phyloP scores from a whole-genome alignment of 2,329 filamentous ascomycete genomes.

The Trichoderma citrinoviride region DNA sequence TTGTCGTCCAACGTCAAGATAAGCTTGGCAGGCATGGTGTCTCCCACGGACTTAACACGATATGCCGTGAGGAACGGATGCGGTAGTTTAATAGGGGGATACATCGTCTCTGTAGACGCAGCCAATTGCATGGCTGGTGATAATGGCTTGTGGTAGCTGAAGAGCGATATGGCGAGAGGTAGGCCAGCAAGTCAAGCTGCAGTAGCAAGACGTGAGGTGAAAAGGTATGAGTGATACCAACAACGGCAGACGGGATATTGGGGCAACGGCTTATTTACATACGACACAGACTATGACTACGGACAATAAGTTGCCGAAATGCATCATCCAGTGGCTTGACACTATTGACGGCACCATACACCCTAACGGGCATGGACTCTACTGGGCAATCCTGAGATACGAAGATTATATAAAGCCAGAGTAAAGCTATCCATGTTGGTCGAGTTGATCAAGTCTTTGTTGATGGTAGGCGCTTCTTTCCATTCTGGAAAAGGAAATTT shows the following conservation, averaged over 20 bases:
- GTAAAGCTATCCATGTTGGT: background rate
- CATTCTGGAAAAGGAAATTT: background rate
- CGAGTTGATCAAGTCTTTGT: background rate
- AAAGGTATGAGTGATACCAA: background rate
- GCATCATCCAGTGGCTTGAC: background rate
- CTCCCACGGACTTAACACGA: slow-evolving; percentile 26
- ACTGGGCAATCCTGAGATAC: background rate
- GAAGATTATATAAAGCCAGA: background rate
- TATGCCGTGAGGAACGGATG: slow-evolving; percentile 25
- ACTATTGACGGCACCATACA: background rate
- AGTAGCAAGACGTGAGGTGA: background rate
- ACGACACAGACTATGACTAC: background rate
- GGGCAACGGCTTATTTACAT: background rate
- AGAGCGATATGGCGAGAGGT: background rate
- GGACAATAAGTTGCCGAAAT: background rate
- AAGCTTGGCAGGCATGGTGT: slow-evolving; percentile 24
- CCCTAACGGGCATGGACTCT: background rate
- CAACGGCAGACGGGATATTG: too few species aligned
- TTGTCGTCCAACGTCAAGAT: slow-evolving; percentile 27
- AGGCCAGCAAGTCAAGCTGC: background rate
- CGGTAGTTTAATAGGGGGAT: slow-evolving; percentile 14
- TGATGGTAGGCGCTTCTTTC: too few species aligned
- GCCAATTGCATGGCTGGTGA: background rate
- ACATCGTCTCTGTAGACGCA: background rate
- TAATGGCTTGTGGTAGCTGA: too few species aligned